These are phyloP conservation scores for Entomophthora muscae DNA, from an alignment of 371 early-diverging fungal species.

Conservation along the genomic window DNA sequence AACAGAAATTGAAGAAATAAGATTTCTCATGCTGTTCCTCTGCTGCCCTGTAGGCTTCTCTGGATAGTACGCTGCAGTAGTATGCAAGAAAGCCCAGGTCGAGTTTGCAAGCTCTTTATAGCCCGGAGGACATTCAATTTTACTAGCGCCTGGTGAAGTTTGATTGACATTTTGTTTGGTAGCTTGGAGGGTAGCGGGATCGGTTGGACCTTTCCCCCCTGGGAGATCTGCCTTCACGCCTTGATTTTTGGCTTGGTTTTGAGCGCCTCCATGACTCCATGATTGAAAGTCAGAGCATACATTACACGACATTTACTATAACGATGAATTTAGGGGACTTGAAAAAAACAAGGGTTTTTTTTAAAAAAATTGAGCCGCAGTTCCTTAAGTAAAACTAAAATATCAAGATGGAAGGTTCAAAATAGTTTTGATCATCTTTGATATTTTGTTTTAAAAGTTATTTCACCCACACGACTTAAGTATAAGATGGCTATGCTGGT, in stretches of 20 bases:
- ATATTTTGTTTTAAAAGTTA: too few species aligned
- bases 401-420: too few species aligned
- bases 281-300: not conserved
- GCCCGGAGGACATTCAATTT: conserved; percentile 72
- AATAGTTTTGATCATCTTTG: too few species aligned
- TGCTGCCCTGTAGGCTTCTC: conserved; percentile 59
- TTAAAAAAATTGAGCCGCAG: too few species aligned
- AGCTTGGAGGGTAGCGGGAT: not conserved
- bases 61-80: conserved; percentile 96
- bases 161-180: not conserved
- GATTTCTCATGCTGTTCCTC: conserved; percentile 47
- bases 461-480: too few species aligned
- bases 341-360: too few species aligned
- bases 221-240: too few species aligned
- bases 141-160: not conserved
- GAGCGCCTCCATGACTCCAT: not conserved
- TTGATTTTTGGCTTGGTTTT: not conserved
- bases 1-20: conserved; percentile 57
- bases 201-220: too few species aligned
- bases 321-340: too few species aligned
- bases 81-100: conserved; percentile 97
- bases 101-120: conserved; percentile 71
- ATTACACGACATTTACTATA: not conserved
- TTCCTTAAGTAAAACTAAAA: too few species aligned
- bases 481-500: too few species aligned